A percentile compares a stretch with the other conserved stretches of the same genome.
These are phyloP conservation scores for Lepidium didymum DNA, from an alignment of 345 rosid genomes.

Conservation along the genomic window DNA sequence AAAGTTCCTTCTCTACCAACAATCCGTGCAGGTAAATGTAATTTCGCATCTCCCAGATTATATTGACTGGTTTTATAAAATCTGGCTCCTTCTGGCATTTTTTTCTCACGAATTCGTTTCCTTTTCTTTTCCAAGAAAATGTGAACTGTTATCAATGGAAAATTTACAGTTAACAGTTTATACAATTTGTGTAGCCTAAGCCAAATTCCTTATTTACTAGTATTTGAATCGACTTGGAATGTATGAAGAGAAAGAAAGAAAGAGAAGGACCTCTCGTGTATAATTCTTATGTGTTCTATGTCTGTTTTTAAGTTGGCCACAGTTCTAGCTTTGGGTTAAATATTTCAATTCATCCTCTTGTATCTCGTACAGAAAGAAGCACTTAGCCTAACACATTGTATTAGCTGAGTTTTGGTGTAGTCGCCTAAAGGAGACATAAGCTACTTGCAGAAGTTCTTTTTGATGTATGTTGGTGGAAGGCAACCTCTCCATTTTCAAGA, in stretches of 20 bases:
- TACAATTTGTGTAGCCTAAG: too few species aligned
- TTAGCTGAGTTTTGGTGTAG: constrained; percentile 33
- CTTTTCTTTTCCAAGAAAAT: too few species aligned
- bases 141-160: too few species aligned
- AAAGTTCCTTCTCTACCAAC: constrained; percentile 76
- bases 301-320: too few species aligned
- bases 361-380: background rate
- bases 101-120: too few species aligned
- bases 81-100: background rate
- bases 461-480: constrained; percentile 77
- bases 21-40: constrained; percentile 61
- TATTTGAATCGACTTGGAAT: too few species aligned
- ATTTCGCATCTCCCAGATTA: background rate
- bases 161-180: too few species aligned
- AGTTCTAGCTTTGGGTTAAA: too few species aligned
- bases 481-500: constrained; percentile 85
- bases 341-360: background rate
- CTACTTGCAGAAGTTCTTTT: constrained; percentile 80
- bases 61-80: background rate
- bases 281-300: too few species aligned
- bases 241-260: too few species aligned
- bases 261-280: too few species aligned
- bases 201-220: too few species aligned
- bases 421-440: constrained; percentile 90
- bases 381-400: background rate